phyloP scores from a whole-genome alignment of 1,284 basidiomycete genomes.

The Sanghuangporus sanghuang region DNA sequence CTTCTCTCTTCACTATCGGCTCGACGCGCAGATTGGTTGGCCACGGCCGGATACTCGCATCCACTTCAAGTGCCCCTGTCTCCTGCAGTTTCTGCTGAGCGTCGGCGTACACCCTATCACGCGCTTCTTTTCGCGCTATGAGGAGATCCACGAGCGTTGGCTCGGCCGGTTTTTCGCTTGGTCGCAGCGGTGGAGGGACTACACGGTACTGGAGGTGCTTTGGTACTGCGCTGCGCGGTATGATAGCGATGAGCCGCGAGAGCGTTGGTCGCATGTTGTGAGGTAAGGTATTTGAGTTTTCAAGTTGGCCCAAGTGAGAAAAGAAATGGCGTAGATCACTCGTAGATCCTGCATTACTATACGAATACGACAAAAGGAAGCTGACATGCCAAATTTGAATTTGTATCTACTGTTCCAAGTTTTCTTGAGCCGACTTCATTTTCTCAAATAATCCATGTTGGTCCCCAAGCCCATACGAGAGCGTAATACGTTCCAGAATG shows the following conservation, averaged over 20 bases:
- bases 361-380: background rate
- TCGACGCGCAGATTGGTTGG: conserved; percentile 17
- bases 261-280: conserved; percentile 11
- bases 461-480: conserved; percentile 80
- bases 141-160: conserved; percentile 16
- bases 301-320: background rate
- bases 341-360: background rate
- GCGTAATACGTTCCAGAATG: conserved; percentile 64
- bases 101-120: background rate
- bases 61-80: background rate
- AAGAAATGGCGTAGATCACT: background rate
- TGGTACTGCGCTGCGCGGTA: conserved; percentile 8
- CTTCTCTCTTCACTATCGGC: conserved; percentile 11
- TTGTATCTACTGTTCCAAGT: background rate
- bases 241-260: conserved; percentile 2
- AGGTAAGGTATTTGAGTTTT: background rate
- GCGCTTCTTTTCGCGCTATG: conserved; percentile 6
- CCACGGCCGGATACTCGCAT: conserved; percentile 2
- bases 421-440: conserved; percentile 35
- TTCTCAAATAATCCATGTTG: conserved; percentile 66
- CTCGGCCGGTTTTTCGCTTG: background rate
- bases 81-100: background rate
- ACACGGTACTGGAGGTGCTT: conserved; percentile 4
- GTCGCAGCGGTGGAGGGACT: background rate
- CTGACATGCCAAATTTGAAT: background rate